Evolutionary conservation across 192 early-diverging fungal genomes (phyloP), one percentile per base, ranked within the genome.

Genomic region (Chytriomyces hyalinus): DNA sequence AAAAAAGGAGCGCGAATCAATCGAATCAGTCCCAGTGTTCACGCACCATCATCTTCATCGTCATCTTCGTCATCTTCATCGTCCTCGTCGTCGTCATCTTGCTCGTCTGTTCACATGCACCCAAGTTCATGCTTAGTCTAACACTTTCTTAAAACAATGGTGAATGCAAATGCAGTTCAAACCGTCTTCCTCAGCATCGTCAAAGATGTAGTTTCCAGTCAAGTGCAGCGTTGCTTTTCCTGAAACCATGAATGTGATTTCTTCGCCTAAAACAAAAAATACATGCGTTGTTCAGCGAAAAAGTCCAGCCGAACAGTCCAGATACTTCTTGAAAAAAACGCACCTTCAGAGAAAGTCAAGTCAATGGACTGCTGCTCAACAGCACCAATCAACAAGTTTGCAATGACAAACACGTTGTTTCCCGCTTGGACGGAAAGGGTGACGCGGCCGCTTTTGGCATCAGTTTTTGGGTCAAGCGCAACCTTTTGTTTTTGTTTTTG

Each of bases 331-430:
- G 60, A 26, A 70, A 36, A 72, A 22, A 46, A 10, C 64, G 28
- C 17, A 65, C 82, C 87, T 76, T 85, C 87, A 62, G 74, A 57
- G 72, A 82, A 78, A 61, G 65, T 60, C 7, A 87, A 46, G 65
- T 95, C 93, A 65, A 98, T 80, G 1, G 70, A 45, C 84, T 94
- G 92, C 82, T 95, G 93, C 77, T 98, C 93, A 60, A 88, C 84
- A 75, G 89, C 84, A 61, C 91, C 94, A 10, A 92, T 88, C 11
- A 87, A 91, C 78, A 98, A 80, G 26, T 93, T 90, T 84, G 95
- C 96, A 59, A 97, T 85, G 2, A 91, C 88, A 84, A 92, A 96
- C 17, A 86, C 84, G 78, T 90, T 89, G 48, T 90, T 86, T 63
- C 94, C 89, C 47, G 92, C 88, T 6, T 85, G 90, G 70, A 96